Evolutionary conservation across 805 yeast species (phyloP).

Genomic region (Ogataea pilisensis): DNA sequence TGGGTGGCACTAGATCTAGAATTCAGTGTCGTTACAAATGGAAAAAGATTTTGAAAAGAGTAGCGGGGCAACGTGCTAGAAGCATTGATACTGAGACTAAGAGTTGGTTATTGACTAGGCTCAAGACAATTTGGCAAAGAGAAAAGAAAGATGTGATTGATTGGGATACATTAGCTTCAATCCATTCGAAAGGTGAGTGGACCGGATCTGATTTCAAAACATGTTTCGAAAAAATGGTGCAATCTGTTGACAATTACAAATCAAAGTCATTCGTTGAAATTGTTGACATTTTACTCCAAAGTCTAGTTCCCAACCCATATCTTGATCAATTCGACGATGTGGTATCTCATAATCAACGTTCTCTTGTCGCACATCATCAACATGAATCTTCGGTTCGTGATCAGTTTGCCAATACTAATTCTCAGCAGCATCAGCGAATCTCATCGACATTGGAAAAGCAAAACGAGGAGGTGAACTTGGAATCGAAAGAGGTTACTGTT

Average conservation of each 20-base stretch:
- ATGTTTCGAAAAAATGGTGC: conserved; percentile 58
- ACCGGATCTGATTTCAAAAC: conserved; percentile 55
- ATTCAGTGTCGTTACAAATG: conserved; percentile 96
- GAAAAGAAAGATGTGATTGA: conserved; percentile 40
- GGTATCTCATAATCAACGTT: neutral
- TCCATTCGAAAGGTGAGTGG: conserved; percentile 47
- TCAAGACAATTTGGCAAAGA: conserved; percentile 40
- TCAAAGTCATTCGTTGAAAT: conserved; percentile 34
- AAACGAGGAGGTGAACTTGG: too few species aligned
- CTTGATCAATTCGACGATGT: conserved; percentile 1
- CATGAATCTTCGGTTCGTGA: conserved; percentile 1
- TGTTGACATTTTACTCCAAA: conserved; percentile 24
- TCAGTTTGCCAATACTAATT: neutral
- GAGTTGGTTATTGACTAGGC: conserved; percentile 43
- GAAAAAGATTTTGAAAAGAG: conserved; percentile 73
- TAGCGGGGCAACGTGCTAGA: conserved; percentile 41
- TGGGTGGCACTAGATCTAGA: conserved; percentile 85
- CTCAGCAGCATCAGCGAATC: neutral
- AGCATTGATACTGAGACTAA: conserved; percentile 44
- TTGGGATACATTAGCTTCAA: conserved; percentile 51
- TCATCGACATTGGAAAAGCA: too few species aligned
- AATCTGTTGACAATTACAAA: conserved; percentile 45
- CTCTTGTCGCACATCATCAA: neutral
- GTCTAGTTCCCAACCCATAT: conserved; percentile 3
- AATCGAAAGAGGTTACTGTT: too few species aligned